These are phyloP conservation scores for Centella asiatica DNA, from an alignment of 129 eudicot species.

Conservation along the genomic window DNA sequence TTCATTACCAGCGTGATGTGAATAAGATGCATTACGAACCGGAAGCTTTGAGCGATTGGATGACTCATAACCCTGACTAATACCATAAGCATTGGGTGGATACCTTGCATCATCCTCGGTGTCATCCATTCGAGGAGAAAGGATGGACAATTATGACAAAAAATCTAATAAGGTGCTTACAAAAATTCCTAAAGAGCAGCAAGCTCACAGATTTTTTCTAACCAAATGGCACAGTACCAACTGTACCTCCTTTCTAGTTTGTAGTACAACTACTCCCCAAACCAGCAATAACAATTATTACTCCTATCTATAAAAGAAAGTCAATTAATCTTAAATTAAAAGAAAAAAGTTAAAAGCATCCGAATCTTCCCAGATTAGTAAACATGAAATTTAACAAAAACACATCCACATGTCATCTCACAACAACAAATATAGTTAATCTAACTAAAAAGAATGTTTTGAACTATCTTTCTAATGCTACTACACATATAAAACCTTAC, in stretches of 20 bases:
- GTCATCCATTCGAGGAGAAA: conserved; percentile 45
- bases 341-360: background rate
- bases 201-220: background rate
- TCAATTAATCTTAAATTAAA: background rate
- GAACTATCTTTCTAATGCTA: too few species aligned
- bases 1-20: conserved; percentile 20
- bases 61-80: conserved; percentile 27
- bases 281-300: background rate
- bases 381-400: background rate
- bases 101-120: conserved; percentile 34
- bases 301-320: background rate
- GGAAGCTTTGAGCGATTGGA: conserved; percentile 25
- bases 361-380: background rate
- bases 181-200: background rate
- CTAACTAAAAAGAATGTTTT: too few species aligned
- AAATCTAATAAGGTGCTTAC: background rate
- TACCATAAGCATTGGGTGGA: conserved; percentile 28
- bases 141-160: conserved; percentile 9
- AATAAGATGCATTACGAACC: conserved; percentile 22
- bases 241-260: background rate
- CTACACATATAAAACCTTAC: too few species aligned
- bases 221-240: background rate
- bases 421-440: too few species aligned
- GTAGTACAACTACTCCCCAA: background rate
- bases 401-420: background rate